Evolutionary conservation across 2,329 filamentous ascomycete genomes (phyloP), one percentile per base, ranked within the genome.

Genomic region (Botryotinia convoluta): DNA sequence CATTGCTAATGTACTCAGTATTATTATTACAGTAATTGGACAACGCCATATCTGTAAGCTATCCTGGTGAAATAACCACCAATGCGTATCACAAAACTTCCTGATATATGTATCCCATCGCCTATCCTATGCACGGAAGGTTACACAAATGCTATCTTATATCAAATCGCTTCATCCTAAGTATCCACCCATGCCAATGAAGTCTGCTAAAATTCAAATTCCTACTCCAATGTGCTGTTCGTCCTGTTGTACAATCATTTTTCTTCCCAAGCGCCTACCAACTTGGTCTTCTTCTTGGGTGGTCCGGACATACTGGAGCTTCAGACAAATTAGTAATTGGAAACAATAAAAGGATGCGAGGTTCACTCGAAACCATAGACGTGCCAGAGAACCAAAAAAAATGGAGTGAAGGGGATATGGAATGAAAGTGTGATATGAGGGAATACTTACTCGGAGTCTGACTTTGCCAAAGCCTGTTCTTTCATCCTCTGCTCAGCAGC

Each of bases 401-500:
- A 57, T 42, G 18, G 9, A 9, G 35, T 32, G 18, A n/a, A 37
- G 7, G 18, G 22, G 29, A 37, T 1, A 8, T 37, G 22, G 9
- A n/a, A n/a, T 37, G 22, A 8, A 12, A n/a, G 32, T 51, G 35
- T 1, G 26, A 22, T 1, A 26, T 57, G 4, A 7, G 10, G 6
- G 5, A 32, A 57, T 42, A 14, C 48, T 68, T 32, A 68, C 65
- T 4, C 26, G 1, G 65, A 57, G 8, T 22, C 7, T 57, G 26
- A 6, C 8, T 32, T 57, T 16, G 5, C 6, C 35, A 39, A 16
- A 3, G 48, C 45, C 60, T 69, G 57, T 18, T 70, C 69, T 29
- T 45, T 72, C 54, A 69, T 65, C 59, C 75, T 72, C 37, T 64
- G 57, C 62, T 77, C 76, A 1, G 75, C 76, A 37, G 77, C 77